Conservation (phyloP, 2,329 filamentous ascomycete genomes). For the Plenodomus tracheiphilus region DNA sequence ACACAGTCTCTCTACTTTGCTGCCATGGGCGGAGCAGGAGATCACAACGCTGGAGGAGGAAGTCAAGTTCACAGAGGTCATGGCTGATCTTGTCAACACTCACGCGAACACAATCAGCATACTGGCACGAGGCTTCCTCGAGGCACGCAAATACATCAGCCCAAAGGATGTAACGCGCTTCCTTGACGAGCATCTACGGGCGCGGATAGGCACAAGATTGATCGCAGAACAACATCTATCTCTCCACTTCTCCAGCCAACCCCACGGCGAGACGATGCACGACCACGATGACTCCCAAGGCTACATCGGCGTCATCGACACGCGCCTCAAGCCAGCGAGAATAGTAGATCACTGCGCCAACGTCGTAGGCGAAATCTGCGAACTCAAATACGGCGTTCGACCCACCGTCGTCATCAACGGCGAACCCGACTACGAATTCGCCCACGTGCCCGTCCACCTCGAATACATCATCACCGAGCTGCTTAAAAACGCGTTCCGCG, state of each 20-base stretch:
- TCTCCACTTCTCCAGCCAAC: slow-evolving; percentile 74
- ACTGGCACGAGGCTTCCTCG: slow-evolving; percentile 87
- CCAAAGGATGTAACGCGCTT: slow-evolving; percentile 84
- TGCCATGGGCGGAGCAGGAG: slow-evolving; percentile 76
- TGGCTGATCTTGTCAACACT: slow-evolving; percentile 93
- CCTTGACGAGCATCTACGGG: slow-evolving; percentile 89
- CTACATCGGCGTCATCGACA: slow-evolving; percentile 96
- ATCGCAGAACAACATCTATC: slow-evolving; percentile 97
- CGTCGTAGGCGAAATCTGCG: slow-evolving; percentile 94
- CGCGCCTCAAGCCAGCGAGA: slow-evolving; percentile 76
- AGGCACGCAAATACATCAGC: slow-evolving; percentile 88
- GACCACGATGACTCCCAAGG: slow-evolving; percentile 54
- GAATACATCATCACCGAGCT: slow-evolving; percentile 98
- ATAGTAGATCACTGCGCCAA: slow-evolving; percentile 84
- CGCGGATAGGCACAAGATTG: slow-evolving; percentile 88
- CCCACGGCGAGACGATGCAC: slow-evolving; percentile 62
- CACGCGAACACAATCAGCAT: slow-evolving; percentile 94
- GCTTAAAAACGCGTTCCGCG: slow-evolving; percentile 94
- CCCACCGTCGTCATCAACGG: slow-evolving; percentile 82
- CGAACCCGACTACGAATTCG: slow-evolving; percentile 83
- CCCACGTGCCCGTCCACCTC: slow-evolving; percentile 91
- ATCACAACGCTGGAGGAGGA: slow-evolving; percentile 84
- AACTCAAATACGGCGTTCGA: slow-evolving; percentile 89
- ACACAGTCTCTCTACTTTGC: slow-evolving; percentile 85
- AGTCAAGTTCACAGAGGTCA: slow-evolving; percentile 85